Evolutionary conservation across 345 rosid species (phyloP), one percentile per base, ranked within the genome.

Genomic region (Camelina laxa): DNA sequence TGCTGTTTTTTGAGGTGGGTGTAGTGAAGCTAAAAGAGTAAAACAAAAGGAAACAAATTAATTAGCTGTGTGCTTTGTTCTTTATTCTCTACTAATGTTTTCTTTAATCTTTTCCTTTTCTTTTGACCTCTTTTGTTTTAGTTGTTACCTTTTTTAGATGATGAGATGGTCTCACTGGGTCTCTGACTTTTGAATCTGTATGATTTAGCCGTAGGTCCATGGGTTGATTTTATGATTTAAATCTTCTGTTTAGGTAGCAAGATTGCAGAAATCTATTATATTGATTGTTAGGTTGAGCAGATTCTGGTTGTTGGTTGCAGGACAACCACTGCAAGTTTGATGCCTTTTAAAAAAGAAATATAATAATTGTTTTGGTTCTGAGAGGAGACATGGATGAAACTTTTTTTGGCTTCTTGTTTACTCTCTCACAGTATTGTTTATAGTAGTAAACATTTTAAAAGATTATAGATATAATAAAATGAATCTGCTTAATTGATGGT

Each of bases 241-340:
- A 49, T 50, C 10, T 65, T 77, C 56, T 12, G 7, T 67, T 60
- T 78, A 72, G 77, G 74, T 78, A 65, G 69, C 69, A 67, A 59
- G 54, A 33, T 42, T 72, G 58, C 60, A 67, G 33, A 60, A 35
- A 72, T 60, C 0, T 65, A 60, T 41, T 59, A 65, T 49, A 65
- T 58, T 66, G 63, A 14, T 38, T 58, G 73, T 66, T 78, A 65
- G 81, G 77, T 72, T 72, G 51, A 30, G 16, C 74, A 72, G 64
- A 65, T 1, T 66, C 69, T 33, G 12, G 62, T 30, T 70, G 76
- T 70, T 77, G 12, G 80, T 77, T 50, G 55, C 76, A 65, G 76
- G 20, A 65, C 67, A 71, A 65, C 76, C 30, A 77, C 80, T 47
- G 27, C 36, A 60, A 11, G 75, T 62, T 76, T 69, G 74, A 53